Base-by-base conservation (phyloP, 306 rosid genomes). In the Cucumis melo region DNA sequence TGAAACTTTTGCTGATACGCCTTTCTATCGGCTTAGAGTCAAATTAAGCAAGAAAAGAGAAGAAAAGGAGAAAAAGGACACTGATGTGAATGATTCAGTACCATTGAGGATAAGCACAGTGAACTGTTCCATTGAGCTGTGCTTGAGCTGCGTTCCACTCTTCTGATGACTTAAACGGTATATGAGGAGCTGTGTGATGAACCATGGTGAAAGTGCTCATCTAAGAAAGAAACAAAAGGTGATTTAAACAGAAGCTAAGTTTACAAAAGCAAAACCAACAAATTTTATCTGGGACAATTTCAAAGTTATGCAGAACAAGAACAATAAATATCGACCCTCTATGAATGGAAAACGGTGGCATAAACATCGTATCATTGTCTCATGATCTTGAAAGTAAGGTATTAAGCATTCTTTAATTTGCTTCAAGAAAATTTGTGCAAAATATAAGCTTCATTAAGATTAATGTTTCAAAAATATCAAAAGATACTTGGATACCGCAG, bases 141-240 rank as follows among this genome's bases (percentile, higher is more conserved):
- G 99, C 99, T 81, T 86, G 92, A 58, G 96, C 93, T 20, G 96
- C 95, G 78, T 94, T 88, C 97, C 99, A 94, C 81, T 92, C 93
- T 21, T 92, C 91, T n/a, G 93, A 83, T 73, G 87, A 59, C 82
- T 87, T 94, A 87, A 94, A 94, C 16, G 97, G 99, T 85, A 92
- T 92, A 80, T 94, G 99, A 0, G 99, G 96, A 48, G 99, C 97
- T 5, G 97, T 92, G 83, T 94, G 99, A 83, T 91, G 97, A 51
- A 94, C 99, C 99, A 94, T 92, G 75, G 97, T 94, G 91, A 94
- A 94, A 78, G 95, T 90, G 80, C 97, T 94, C 97, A 94, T 94
- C 99, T 94, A 78, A 36, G 54, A 48, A 76, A 75, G 20, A 6
- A 23, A 23, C 78, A 81, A 86, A 80, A 5, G 36, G 72, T 36